Base-by-base conservation (phyloP, 2,329 filamentous ascomycete genomes). In the Furcasterigmium sp. region DNA sequence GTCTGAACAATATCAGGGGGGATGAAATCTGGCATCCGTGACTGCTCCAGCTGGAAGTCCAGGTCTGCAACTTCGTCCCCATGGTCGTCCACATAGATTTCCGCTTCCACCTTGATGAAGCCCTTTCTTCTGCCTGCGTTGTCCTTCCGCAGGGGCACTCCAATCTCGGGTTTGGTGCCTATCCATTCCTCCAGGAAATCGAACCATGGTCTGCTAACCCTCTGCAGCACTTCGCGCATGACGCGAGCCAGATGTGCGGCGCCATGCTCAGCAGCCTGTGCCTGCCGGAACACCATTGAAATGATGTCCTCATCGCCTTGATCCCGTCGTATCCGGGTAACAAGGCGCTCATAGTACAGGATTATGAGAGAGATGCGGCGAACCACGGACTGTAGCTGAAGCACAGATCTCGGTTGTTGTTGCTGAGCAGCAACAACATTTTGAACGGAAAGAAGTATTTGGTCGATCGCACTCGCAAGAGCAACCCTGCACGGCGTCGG, bases 141-240 rank as follows among this genome's bases (percentile, higher is more conserved):
- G 41, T 69, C 56, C 55, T 72, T 81, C 5, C 71, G 69, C 23
- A 82, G 53, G 1, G 72, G 72, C 10, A 77, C 63, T 1, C 78
- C 76, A 28, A 72, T 65, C 51, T 85, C 81, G 3, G 69, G 65
- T 46, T 69, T 74, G 10, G 87, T 73, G 0, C 88, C 88, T 46
- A 91, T 79, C 87, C 87, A 93, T 54, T 83, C 80, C 51, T 84
- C 76, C 8, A 85, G 69, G 41, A 83, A 75, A 41, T 81, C 74
- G 8, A 86, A 65, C 78, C 84, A 90, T 1, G 85, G 85, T 21
- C 65, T 63, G 2, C 80, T 80, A 2, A 84, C 79, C 30, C 76
- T 70, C 36, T 72, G 68, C 14, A 93, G 60, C 1, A 91, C 71
- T 48, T 88, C 80, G 14, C 82, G 76, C 55, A 88, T 75, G 25